A percentile compares a stretch with the other conserved stretches of the same genome.
phyloP scores from a whole-genome alignment of 345 rosid species.

The Pistacia integerrima region DNA sequence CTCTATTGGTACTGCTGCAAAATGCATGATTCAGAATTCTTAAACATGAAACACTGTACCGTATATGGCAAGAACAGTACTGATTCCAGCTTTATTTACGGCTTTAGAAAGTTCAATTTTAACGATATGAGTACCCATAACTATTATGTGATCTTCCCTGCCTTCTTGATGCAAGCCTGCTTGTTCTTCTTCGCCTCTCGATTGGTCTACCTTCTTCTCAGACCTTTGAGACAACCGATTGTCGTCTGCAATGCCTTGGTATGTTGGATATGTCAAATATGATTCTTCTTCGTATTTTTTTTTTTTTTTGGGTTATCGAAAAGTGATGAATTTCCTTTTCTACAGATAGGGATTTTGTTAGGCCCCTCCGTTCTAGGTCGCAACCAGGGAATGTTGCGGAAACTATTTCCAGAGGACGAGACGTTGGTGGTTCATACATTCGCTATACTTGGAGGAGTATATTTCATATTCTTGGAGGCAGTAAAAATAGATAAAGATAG shows the following conservation, averaged over 20 bases:
- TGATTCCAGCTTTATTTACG: too few species aligned
- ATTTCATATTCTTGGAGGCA: slow-evolving; percentile 24
- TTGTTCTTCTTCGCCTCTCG: background rate
- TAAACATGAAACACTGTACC: too few species aligned
- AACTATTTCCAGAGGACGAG: slow-evolving; percentile 13
- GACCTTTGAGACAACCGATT: slow-evolving; percentile 30
- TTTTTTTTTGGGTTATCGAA: too few species aligned
- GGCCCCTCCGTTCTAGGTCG: slow-evolving; percentile 32
- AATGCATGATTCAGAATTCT: too few species aligned
- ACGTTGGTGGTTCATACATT: background rate
- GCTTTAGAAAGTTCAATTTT: too few species aligned
- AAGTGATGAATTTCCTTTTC: background rate
- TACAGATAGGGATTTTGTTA: slow-evolving; percentile 30
- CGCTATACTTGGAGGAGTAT: background rate
- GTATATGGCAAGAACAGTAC: too few species aligned
- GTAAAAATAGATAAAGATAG: slow-evolving; percentile 27
- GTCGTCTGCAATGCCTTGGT: slow-evolving; percentile 23
- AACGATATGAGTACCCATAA: too few species aligned
- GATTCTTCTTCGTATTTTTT: too few species aligned
- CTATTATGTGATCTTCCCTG: background rate
- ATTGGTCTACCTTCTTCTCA: slow-evolving; percentile 23
- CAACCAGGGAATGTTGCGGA: background rate
- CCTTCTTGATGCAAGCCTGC: slow-evolving; percentile 23
- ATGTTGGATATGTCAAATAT: too few species aligned
- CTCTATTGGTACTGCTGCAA: too few species aligned